Evolutionary conservation across 768 basidiomycete species (phyloP).

Genomic region (Serendipita sp.): DNA sequence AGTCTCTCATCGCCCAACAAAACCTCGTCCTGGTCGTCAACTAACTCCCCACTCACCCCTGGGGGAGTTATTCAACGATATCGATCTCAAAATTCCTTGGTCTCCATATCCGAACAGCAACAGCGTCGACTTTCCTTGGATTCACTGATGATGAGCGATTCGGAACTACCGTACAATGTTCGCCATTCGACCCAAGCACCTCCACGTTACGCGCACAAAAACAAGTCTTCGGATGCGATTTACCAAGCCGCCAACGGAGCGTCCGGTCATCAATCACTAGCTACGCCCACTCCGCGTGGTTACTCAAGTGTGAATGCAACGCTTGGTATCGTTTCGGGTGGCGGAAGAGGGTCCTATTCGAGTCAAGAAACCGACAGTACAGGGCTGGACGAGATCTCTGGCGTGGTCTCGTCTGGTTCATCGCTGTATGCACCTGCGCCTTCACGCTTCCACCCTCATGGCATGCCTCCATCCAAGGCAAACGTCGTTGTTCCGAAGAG

Average conservation of each 20-base stretch:
- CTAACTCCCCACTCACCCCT: background rate
- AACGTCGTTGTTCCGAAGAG: background rate
- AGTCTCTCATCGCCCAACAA: background rate
- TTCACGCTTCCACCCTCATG: background rate
- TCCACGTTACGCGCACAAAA: background rate
- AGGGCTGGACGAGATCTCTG: background rate
- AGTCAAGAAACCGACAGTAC: slow-evolving; percentile 4
- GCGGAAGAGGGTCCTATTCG: slow-evolving; percentile 1
- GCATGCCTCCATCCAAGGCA: background rate
- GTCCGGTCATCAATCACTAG: background rate
- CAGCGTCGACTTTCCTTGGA: background rate
- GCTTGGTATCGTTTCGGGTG: background rate
- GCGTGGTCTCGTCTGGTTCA: background rate
- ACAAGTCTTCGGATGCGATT: background rate
- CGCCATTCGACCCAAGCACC: background rate
- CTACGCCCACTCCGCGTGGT: background rate
- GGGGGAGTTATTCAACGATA: background rate
- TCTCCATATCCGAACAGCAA: background rate
- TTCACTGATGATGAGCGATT: background rate
- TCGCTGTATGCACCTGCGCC: background rate
- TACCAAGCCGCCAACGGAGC: background rate
- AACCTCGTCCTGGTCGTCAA: background rate
- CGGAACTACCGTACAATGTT: background rate
- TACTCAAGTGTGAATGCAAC: background rate
- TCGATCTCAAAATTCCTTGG: background rate